Conservation (phyloP, 306 rosid species). For the apple (Malus domestica) region ASM211411v1 NC_041803.1:17412501-17413000, state of each 20-base stretch:
- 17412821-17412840: conserved; percentile 26
- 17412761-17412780: conserved; percentile 43
- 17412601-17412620: conserved; percentile 34
- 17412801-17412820: conserved; percentile 45
- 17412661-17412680: conserved; percentile 25
- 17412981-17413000: conserved; percentile 48
- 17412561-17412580: conserved; percentile 14
- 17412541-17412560: conserved; percentile 28
- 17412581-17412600: conserved; percentile 31
- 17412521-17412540: conserved; percentile 21
- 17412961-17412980: conserved; percentile 45
- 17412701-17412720: conserved; percentile 50
- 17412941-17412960: not conserved
- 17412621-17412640: conserved; percentile 15
- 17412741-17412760: conserved; percentile 40
- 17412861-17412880: conserved; percentile 37
- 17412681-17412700: conserved; percentile 39
- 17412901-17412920: not conserved
- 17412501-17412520: conserved; percentile 40
- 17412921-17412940: not conserved
- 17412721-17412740: conserved; percentile 50
- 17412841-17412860: conserved; percentile 34
- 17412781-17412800: conserved; percentile 51
- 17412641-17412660: not conserved
- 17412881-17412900: not conserved